Percentiles rank a stretch among this genome's conserved stretches.
phyloP scores from a whole-genome alignment of 331 rosid genomes.

The Acacia concinna region DNA sequence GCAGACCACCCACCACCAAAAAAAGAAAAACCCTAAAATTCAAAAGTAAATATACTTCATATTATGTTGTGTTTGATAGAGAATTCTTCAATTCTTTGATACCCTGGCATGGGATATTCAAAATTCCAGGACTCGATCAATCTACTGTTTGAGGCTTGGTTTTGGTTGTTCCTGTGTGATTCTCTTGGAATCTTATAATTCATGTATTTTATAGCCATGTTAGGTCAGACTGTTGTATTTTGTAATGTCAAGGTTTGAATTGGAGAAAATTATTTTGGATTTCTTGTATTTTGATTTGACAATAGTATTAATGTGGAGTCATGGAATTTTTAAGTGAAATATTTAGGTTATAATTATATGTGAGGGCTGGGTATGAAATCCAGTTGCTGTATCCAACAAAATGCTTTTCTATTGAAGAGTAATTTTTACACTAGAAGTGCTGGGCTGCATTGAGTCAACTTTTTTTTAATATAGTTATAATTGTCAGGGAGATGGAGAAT shows the following conservation, averaged over 20 bases:
- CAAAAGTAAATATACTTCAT: background rate
- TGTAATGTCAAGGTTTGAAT: background rate
- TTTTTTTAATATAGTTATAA: background rate
- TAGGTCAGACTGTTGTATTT: constrained; percentile 7
- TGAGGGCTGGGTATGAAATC: background rate
- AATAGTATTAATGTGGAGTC: background rate
- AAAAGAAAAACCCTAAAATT: background rate
- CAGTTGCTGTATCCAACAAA: background rate
- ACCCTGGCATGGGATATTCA: background rate
- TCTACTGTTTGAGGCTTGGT: background rate
- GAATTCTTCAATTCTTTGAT: background rate
- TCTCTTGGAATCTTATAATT: background rate
- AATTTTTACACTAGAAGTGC: constrained; percentile 8
- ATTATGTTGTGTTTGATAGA: background rate
- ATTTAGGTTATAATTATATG: background rate
- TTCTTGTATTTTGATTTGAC: background rate
- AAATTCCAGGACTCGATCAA: background rate
- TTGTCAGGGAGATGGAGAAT: constrained; percentile 84
- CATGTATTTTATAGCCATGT: constrained; percentile 6
- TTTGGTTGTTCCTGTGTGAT: background rate
- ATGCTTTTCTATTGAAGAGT: constrained; percentile 15
- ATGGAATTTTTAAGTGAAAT: background rate
- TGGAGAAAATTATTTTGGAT: background rate
- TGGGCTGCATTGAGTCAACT: background rate
- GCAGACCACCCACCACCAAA: background rate